Evolutionary conservation across 106 monocot species (phyloP).

Genomic region (Ottelia alismoides): DNA sequence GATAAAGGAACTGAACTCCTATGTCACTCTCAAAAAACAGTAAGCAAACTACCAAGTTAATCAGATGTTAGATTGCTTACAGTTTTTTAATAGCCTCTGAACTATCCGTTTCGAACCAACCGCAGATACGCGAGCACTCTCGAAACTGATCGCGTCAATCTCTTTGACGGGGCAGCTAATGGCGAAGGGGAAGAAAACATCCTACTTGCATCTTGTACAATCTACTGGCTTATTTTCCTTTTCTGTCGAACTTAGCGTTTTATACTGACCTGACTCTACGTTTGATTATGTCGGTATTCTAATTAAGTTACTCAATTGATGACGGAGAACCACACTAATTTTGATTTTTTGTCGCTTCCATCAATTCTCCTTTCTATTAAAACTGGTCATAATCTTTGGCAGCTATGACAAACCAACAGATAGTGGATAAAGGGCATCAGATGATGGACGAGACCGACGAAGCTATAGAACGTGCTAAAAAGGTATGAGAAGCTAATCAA

Average conservation of each 20-base stretch:
- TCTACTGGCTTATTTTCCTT: too few species aligned
- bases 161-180: conserved; percentile 47
- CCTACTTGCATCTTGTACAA: conserved; percentile 59
- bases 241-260: too few species aligned
- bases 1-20: conserved; percentile 74
- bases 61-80: too few species aligned
- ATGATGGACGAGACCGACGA: conserved; percentile 83
- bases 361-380: not conserved
- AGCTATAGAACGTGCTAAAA: conserved; percentile 59
- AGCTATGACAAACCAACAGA: conserved; percentile 83
- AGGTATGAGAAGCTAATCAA: too few species aligned
- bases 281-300: too few species aligned
- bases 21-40: conserved; percentile 67
- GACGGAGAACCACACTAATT: too few species aligned
- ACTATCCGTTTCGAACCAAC: too few species aligned
- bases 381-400: not conserved
- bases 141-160: conserved; percentile 62
- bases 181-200: conserved; percentile 61
- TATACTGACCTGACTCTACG: too few species aligned
- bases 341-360: too few species aligned
- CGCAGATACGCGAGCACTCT: conserved; percentile 52
- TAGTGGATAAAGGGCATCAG: conserved; percentile 42
- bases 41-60: conserved; percentile 37
- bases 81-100: too few species aligned
- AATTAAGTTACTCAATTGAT: too few species aligned